phyloP scores from a whole-genome alignment of 768 basidiomycete genomes.

The Mycena crocata region DNA sequence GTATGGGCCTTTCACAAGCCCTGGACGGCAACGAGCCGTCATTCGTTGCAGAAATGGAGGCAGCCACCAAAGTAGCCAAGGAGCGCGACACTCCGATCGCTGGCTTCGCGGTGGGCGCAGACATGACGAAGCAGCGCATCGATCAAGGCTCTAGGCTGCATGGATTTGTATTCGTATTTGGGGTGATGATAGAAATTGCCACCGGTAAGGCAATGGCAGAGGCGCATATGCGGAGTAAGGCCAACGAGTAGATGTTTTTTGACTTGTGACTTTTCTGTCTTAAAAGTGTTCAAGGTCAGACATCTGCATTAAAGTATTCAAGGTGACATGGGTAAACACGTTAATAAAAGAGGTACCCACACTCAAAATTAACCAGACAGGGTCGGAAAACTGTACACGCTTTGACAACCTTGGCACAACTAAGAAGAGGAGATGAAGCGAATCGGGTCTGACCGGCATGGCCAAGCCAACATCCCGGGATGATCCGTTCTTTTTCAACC shows the following conservation, averaged over 20 bases:
- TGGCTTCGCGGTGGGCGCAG: slow-evolving; percentile 8
- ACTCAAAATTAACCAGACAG: too few relatives aligned
- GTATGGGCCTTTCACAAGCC: slow-evolving; percentile 1
- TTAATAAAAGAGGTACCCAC: too few relatives aligned
- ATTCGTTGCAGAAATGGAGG: slow-evolving; percentile 6
- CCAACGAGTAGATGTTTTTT: too few relatives aligned
- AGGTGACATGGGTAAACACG: too few relatives aligned
- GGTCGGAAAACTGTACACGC: too few relatives aligned
- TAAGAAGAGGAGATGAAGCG: too few relatives aligned
- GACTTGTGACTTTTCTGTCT: neutral
- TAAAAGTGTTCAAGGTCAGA: neutral
- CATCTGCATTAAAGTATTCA: too few relatives aligned
- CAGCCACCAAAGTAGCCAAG: slow-evolving; percentile 2
- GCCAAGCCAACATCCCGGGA: too few relatives aligned
- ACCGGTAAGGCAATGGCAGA: slow-evolving; percentile 3
- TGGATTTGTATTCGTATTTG: slow-evolving; percentile 23
- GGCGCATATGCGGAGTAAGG: slow-evolving; percentile 15
- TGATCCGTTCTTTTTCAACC: too few relatives aligned
- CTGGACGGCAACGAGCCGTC: slow-evolving; percentile 15
- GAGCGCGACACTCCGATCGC: slow-evolving; percentile 4
- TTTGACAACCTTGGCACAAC: too few relatives aligned
- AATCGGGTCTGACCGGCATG: too few relatives aligned
- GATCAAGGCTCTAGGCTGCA: slow-evolving; percentile 5
- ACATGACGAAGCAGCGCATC: slow-evolving; percentile 19
- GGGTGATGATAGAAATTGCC: neutral